These are phyloP conservation scores for Colletotrichum lentis DNA, from an alignment of 2,329 filamentous ascomycete species.

Conservation along the genomic window DNA sequence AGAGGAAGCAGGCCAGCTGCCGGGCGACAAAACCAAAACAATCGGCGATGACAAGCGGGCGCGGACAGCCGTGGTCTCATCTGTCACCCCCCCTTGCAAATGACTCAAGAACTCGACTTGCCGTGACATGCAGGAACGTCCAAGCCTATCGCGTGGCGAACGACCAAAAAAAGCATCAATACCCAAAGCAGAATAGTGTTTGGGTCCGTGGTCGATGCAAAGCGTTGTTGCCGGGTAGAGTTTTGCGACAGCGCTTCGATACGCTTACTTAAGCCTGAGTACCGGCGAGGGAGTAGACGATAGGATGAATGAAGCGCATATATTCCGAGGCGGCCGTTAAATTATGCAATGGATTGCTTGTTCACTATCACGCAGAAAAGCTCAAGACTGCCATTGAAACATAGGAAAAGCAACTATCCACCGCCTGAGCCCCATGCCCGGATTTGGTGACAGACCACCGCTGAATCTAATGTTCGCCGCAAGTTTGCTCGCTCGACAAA, in stretches of 20 bases:
- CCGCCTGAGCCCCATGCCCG: neutral
- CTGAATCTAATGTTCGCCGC: neutral
- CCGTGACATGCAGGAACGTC: conserved; percentile 13
- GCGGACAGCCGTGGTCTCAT: conserved; percentile 1
- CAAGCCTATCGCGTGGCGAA: conserved; percentile 4
- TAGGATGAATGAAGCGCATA: conserved; percentile 14
- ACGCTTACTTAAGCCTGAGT: conserved; percentile 3
- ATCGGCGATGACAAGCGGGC: conserved; percentile 19
- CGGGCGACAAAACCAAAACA: neutral
- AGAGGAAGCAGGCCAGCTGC: neutral
- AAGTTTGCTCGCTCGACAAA: neutral
- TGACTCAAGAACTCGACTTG: conserved; percentile 15
- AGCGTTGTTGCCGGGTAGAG: neutral
- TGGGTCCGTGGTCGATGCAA: neutral
- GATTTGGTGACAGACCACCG: conserved; percentile 8
- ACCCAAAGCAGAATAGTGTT: conserved; percentile 11
- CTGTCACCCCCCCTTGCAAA: neutral
- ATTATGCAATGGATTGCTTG: neutral
- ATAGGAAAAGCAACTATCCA: neutral
- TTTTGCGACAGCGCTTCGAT: conserved; percentile 3
- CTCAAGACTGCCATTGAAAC: neutral
- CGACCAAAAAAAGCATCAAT: conserved; percentile 23
- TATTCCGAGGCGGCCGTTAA: conserved; percentile 7
- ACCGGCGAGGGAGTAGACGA: conserved; percentile 6
- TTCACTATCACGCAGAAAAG: too few relatives aligned